Evolutionary conservation across 169 alveolate species (phyloP).

Genomic region (Plasmodium fragile): DNA sequence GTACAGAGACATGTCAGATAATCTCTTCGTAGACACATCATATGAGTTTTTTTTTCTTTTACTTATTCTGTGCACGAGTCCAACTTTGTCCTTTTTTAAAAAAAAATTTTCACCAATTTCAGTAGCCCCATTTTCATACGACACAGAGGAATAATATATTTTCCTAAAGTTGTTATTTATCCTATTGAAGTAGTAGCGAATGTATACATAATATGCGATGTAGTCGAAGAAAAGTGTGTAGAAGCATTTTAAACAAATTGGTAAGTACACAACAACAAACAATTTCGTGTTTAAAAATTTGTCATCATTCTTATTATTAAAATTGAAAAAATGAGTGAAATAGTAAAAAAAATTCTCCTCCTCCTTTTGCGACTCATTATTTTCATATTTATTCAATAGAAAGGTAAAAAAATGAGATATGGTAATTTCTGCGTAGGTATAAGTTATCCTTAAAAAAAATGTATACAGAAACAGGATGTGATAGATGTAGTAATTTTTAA

Average conservation of each 20-base stretch:
- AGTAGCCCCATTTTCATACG: slow-evolving; percentile 27
- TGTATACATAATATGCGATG: slow-evolving; percentile 69
- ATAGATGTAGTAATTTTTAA: slow-evolving; percentile 47
- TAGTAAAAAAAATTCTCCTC: slow-evolving; percentile 72
- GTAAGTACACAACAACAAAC: slow-evolving; percentile 68
- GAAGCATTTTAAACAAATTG: slow-evolving; percentile 73
- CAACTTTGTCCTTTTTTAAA: background rate
- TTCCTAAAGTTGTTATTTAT: slow-evolving; percentile 43
- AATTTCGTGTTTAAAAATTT: slow-evolving; percentile 62
- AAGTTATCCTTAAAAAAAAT: slow-evolving; percentile 74
- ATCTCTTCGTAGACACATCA: background rate
- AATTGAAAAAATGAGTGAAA: slow-evolving; percentile 63
- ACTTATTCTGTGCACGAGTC: background rate
- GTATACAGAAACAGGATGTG: slow-evolving; percentile 67
- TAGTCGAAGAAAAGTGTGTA: slow-evolving; percentile 76
- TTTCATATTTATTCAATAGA: slow-evolving; percentile 60
- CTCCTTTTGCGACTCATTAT: slow-evolving; percentile 26
- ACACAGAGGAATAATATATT: slow-evolving; percentile 24
- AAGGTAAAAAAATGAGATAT: slow-evolving; percentile 73
- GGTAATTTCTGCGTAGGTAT: slow-evolving; percentile 75
- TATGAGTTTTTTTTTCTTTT: slow-evolving; percentile 20
- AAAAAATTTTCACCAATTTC: background rate
- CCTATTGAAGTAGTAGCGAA: slow-evolving; percentile 54
- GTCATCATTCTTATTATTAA: slow-evolving; percentile 47
- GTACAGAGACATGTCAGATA: slow-evolving; percentile 15